Percentiles rank a stretch among this genome's conserved stretches.
Conservation (phyloP, 768 basidiomycete species). For the Sarcomyxa edulis region DNA sequence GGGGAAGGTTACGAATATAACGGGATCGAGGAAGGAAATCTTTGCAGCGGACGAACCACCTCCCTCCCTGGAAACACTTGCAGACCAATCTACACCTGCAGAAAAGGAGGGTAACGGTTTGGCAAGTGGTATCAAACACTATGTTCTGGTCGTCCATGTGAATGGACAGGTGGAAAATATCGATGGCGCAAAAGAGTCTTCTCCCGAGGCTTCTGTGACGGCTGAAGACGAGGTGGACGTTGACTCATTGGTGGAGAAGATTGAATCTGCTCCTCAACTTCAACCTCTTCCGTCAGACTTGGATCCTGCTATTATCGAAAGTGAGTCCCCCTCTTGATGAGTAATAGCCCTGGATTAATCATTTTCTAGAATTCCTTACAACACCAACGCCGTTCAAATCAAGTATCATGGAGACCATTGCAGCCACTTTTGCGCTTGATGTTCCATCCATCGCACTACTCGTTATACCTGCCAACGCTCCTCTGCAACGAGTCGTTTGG, state of each 20-base stretch:
- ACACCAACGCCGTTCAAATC: conserved; percentile 51
- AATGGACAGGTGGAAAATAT: conserved; percentile 50
- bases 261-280: too few relatives aligned
- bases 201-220: conserved; percentile 9
- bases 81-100: neutral
- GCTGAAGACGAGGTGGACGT: conserved; percentile 13
- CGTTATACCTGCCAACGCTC: conserved; percentile 57
- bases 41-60: neutral
- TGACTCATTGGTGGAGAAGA: conserved; percentile 9
- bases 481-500: conserved; percentile 57
- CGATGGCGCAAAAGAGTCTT: conserved; percentile 31
- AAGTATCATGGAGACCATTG: conserved; percentile 60
- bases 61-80: too few relatives aligned
- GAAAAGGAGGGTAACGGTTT: neutral
- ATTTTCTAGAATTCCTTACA: conserved; percentile 33
- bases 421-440: conserved; percentile 65
- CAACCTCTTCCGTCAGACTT: too few relatives aligned
- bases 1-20: conserved; percentile 35
- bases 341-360: too few relatives aligned
- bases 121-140: conserved; percentile 33
- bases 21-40: conserved; percentile 17
- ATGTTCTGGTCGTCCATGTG: conserved; percentile 56
- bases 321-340: too few relatives aligned
- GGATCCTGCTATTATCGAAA: too few relatives aligned
- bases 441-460: conserved; percentile 64